Evolutionary conservation across 176 grass and related monocot genomes (phyloP), one percentile per base, ranked within the genome.

Genomic region (Bromus sterilis): DNA sequence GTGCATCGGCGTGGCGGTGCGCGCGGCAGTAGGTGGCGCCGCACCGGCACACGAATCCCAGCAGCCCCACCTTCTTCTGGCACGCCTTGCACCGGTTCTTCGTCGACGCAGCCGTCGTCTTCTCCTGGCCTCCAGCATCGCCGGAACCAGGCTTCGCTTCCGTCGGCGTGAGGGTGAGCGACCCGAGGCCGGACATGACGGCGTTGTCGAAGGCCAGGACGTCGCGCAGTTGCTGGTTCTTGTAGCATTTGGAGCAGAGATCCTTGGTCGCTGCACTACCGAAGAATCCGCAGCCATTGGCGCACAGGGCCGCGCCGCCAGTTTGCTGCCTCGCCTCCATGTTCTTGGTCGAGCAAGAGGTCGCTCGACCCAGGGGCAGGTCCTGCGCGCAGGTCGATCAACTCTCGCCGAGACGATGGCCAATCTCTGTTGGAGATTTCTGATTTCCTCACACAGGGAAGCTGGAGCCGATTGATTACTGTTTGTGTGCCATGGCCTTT

Each of bases 221-320:
- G 4, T 66, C 71, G 29, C 77, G 60, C 35, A 57, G 64, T 16
- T 86, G 66, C n/a, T n/a, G 35, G 6, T 68, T n/a, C n/a, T 2
- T 18, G 67, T 65, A 78, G 84, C 77, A 80, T 25, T 53, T n/a
- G 16, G 44, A 25, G 57, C 83, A 86, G 55, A 86, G 67, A 56
- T 64, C 51, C 9, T 61, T 62, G 20, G 29, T 73, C n/a, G n/a
- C 41, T 0, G 40, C 13, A 1, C 29, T 51, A 11, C 33, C 58
- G 28, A 80, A 66, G 33, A 80, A 74, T 31, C 77, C 84, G 4
- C 84, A 75, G 42, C 29, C 39, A 43, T 33, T 86, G 2, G 35
- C 37, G 64, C 83, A 85, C 29, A 31, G 56, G 10, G 11, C 13
- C 62, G 3, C 43, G 30, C 12, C 21, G 21, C 65, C 35, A 33